A percentile compares a stretch with the other conserved stretches of the same genome.
Evolutionary conservation across 2,329 filamentous ascomycete species (phyloP).

Genomic region (Pezicula rhizophila): DNA sequence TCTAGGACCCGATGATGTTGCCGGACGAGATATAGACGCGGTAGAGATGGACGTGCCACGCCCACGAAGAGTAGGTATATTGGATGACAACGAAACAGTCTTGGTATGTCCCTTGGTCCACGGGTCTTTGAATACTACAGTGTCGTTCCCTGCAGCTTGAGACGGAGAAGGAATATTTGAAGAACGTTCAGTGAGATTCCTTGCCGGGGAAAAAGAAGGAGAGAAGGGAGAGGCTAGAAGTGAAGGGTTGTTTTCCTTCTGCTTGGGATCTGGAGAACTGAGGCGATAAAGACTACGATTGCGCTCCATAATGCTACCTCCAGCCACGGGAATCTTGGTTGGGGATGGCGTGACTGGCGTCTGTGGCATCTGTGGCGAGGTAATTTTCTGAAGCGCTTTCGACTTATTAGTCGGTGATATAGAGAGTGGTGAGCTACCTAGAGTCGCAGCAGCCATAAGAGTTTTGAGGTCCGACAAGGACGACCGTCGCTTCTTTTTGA

Average conservation of each 20-base stretch:
- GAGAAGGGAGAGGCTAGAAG: conserved; percentile 4
- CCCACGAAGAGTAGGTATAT: conserved; percentile 23
- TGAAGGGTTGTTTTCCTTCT: conserved; percentile 21
- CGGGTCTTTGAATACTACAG: conserved; percentile 19
- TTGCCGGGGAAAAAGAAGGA: conserved; percentile 2
- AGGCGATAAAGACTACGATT: conserved; percentile 17
- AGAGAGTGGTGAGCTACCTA: conserved; percentile 35
- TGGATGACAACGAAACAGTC: conserved; percentile 22
- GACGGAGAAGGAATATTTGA: conserved; percentile 23
- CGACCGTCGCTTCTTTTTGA: conserved; percentile 78
- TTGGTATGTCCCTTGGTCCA: conserved; percentile 21
- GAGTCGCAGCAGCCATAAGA: conserved; percentile 56
- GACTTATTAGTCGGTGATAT: conserved; percentile 16
- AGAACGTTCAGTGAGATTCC: conserved; percentile 23
- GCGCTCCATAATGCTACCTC: conserved; percentile 18
- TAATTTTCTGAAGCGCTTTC: conserved; percentile 11
- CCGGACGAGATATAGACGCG: conserved; percentile 15
- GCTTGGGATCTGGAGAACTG: conserved; percentile 16
- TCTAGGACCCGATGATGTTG: conserved; percentile 7
- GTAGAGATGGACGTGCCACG: conserved; percentile 13
- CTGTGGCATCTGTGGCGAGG: conserved; percentile 23
- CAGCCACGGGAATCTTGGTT: conserved; percentile 24
- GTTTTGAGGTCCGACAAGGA: conserved; percentile 80
- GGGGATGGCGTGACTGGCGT: conserved; percentile 20
- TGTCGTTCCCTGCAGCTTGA: conserved; percentile 6